Evolutionary conservation across 331 rosid genomes (phyloP), one percentile per base, ranked within the genome.

Genomic region (Quercus tomentella): DNA sequence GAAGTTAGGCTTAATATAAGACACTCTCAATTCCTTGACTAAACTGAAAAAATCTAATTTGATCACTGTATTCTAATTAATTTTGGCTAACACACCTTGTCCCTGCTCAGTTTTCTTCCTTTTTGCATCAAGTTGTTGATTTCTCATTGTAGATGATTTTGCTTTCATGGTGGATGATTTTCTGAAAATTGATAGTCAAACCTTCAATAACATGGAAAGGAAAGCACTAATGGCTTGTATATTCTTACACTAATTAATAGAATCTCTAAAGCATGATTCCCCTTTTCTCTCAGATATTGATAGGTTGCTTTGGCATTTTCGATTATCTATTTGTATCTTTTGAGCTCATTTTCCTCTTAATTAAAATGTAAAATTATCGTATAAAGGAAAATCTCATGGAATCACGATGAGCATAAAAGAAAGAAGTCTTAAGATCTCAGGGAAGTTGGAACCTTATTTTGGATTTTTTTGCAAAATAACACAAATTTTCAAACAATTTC

Each of bases 1-100:
- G 79, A 26, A 6, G 70, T 28, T 25, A 57, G 30, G 56, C 33
- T 41, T 80, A 52, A 51, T 26, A 60, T 28, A 41, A 21, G 25
- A 75, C 75, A 70, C 75, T 88, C 81, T 89, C 54, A 79, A 31
- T 74, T 87, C 98, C 49, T 93, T 97, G 58, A 89, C 98, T 2
- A 97, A 95, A 79, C 94, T 96, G 55, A 89, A 76, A 83, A 82
- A 62, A 74, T 87, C 93, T 61, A 96, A 81, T 79, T 93, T 93
- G 43, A 90, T 90, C 97, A 95, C 96, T 5, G 76, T 78, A 61
- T 73, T 81, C 69, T 79, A 61, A 66, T 77, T 73, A 72, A 85
- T 26, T 85, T 84, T 87, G 73, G 84, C 86, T 14, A 72, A 87
- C 56, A 60, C 74, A 75, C 31, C 76, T 66, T 76, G 86, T 25